Base-by-base conservation (phyloP, 176 grass and related monocot species). In the Themeda triandra region DNA sequence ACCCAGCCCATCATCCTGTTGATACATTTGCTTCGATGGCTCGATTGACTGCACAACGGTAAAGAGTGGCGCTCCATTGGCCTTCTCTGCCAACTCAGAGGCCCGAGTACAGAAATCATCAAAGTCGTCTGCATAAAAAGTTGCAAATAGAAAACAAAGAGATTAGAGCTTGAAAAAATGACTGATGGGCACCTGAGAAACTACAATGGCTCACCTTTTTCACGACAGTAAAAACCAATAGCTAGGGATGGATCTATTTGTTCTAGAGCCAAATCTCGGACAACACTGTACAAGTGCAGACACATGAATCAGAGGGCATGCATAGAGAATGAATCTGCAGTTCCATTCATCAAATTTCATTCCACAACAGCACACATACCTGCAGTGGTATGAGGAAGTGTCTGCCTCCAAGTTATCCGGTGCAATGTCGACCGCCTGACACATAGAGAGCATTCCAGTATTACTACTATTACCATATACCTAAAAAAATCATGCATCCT, bases 311-410 rank as follows among this genome's bases (percentile, higher is more conserved):
- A 54, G 30, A 13, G 21, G 3, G 45, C 25, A 68, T 27, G 30
- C 15, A 86, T 67, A 80, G 29, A 70, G 44, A 65, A 31, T 17
- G 54, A 58, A 31, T 72, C 71, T 6, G 63, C 1, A 6, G n/a
- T 53, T 33, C 4, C 13, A 80, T 81, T 79, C 40, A 84, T n/a
- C 19, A 51, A 17, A 76, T 5, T 51, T 49, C 58, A 82, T 73
- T 24, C 27, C 37, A 91, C 37, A 75, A 49, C 28, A 30, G 74
- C 31, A 48, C 66, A 77, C 29, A 37, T 89, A 99, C 97, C 97
- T 96, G 97, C 93, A 99, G 86, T 99, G 93, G 76, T 99, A 99
- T 5, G 97, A 94, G 31, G 81, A 86, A 10, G 88, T 94, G 89
- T 99, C 97, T 30, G 89, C 89, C 79, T 91, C 97, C 86, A 92